These are phyloP conservation scores for Penicillium macrosclerotiorum DNA, from an alignment of 495 filamentous ascomycete species.

Conservation along the genomic window DNA sequence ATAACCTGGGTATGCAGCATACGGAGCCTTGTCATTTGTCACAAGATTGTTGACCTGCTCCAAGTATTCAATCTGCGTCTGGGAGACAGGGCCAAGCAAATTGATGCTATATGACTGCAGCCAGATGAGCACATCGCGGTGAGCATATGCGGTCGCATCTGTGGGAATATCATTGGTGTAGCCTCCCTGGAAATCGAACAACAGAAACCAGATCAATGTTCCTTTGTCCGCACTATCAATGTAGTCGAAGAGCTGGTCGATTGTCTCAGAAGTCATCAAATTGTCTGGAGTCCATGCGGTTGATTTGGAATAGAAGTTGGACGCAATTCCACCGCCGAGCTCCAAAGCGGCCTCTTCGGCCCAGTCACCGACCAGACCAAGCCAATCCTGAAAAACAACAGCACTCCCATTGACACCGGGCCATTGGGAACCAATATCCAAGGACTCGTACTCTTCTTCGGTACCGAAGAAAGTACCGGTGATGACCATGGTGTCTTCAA, in stretches of 20 bases:
- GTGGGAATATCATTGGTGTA: slow-evolving; percentile 32
- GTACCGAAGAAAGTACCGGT: slow-evolving; percentile 43
- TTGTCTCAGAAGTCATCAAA: slow-evolving; percentile 27
- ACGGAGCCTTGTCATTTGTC: slow-evolving; percentile 18
- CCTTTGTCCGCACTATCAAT: slow-evolving; percentile 46
- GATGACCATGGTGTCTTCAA: slow-evolving; percentile 29
- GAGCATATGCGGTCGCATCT: slow-evolving; percentile 34
- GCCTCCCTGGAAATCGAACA: slow-evolving; percentile 41
- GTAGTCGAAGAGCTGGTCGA: slow-evolving; percentile 36
- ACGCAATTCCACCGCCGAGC: slow-evolving; percentile 30
- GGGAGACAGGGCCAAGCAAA: slow-evolving; percentile 37
- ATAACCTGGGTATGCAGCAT: slow-evolving; percentile 61
- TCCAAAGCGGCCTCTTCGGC: slow-evolving; percentile 42
- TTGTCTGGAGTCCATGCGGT: slow-evolving; percentile 47
- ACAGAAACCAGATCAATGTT: slow-evolving; percentile 41
- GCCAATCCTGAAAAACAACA: slow-evolving; percentile 55
- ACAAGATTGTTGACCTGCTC: slow-evolving; percentile 40
- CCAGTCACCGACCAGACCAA: slow-evolving; percentile 47
- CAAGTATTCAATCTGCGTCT: slow-evolving; percentile 32
- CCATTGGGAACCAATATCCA: slow-evolving; percentile 53
- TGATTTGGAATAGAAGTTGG: slow-evolving; percentile 38
- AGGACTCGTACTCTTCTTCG: slow-evolving; percentile 32
- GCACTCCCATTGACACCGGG: slow-evolving; percentile 59
- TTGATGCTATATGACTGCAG: slow-evolving; percentile 41
- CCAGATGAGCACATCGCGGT: slow-evolving; percentile 42